Evolutionary conservation across 2,329 filamentous ascomycete genomes (phyloP), one percentile per base, ranked within the genome.

Genomic region (Epichloe scottii): DNA sequence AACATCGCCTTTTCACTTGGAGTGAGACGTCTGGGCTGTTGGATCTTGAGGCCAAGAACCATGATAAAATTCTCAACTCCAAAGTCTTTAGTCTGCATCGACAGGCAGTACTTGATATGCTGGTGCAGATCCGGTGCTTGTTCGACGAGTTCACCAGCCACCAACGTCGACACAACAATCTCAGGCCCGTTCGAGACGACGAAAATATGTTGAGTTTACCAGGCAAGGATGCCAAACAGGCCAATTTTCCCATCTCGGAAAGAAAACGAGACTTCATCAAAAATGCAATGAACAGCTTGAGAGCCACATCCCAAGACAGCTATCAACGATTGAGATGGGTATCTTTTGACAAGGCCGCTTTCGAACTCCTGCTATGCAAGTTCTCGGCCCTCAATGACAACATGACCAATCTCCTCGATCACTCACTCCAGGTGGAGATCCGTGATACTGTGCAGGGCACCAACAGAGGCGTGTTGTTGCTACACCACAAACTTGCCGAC

Each of bases 1-100:
- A 76, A 60, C 71, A 75, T 54, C 65, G 72, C 23, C 64, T 75
- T 14, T 74, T 72, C 53, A 71, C 70, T 40, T 75, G 72, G 72
- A 72, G 70, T 54, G 71, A 75, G 55, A 70, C 71, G 2, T 74
- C 71, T 11, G 73, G 72, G 8, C 58, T 76, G 17, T 62, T 74
- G 12, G 72, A 73, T 51, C 60, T 74, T 12, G 69, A 71, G 48
- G 59, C 57, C 21, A 65, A 71, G 47, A 65, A 71, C 45, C 59
- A 66, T 43, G 61, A 67, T 37, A 72, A 67, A 52, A 60, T 75
- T 3, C 63, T 71, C 37, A 66, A 70, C 53, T 72, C 72, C 44
- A 75, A 75, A 57, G 67, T 70, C 15, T 75, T 75, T 54, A 64
- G 71, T 34, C 61, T 75, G 39, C 71, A 75, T 55, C 70, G 72